These are phyloP conservation scores for Ulota crispa DNA, from an alignment of 225 moss, liverwort and hornwort genomes.

Conservation along the genomic window DNA sequence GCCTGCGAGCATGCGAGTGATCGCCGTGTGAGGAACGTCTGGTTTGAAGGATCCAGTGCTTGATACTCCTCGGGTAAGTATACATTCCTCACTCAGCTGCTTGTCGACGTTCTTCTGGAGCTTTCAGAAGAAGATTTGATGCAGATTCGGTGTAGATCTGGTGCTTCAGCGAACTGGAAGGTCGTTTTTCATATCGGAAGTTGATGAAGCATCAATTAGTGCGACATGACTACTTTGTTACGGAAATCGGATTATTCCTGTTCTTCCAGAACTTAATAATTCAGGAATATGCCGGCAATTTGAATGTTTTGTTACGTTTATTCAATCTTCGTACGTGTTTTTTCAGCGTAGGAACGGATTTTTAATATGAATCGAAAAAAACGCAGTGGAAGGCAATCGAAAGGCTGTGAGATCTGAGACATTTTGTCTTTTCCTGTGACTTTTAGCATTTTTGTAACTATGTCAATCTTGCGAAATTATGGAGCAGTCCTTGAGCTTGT, in stretches of 20 bases:
- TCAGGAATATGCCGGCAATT: background rate
- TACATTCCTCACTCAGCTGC: background rate
- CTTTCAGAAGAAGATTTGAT: background rate
- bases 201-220: background rate
- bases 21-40: background rate
- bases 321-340: background rate
- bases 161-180: background rate
- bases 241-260: background rate
- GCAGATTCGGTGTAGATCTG: background rate
- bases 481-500: background rate
- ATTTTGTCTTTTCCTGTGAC: background rate
- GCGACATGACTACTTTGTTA: background rate
- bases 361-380: background rate
- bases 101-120: background rate
- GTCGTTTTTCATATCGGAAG: background rate
- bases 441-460: background rate
- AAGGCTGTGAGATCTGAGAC: background rate
- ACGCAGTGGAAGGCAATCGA: background rate
- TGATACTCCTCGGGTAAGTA: background rate
- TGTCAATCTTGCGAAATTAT: background rate
- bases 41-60: background rate
- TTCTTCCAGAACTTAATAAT: background rate
- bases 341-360: background rate
- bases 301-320: background rate
- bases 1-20: background rate